Evolutionary conservation across 352 stramenopile species (phyloP), one percentile per base, ranked within the genome.

Genomic region (Halophytophthora batemanensis): DNA sequence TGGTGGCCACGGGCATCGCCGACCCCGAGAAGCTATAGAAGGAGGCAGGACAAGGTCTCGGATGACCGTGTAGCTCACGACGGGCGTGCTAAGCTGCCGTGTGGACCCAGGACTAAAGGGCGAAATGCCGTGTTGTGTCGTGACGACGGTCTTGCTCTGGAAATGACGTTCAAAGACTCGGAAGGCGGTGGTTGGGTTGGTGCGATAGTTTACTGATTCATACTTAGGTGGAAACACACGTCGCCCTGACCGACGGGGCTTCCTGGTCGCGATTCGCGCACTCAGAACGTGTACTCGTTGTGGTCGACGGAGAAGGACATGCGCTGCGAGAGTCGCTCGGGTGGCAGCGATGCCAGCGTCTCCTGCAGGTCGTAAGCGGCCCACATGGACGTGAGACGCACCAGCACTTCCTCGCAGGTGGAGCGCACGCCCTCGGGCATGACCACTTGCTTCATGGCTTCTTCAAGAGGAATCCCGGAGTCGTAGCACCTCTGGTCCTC

Each of bases 1-100:
- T 95, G 38, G 79, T 96, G 17, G 84, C 87, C 38, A 95, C 86
- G 29, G 83, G 84, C 51, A 95, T 96, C 56, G 59, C 77, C n/a
- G 83, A 90, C 56, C 69, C 67, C 10, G 76, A 88, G 33, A 90
- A 86, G 55, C 82, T 87, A 68, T 89, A 88, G 64, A 69, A 54
- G 11, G n/a, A 23, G 34, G 6, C 22, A 14, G 19, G n/a, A n/a
- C n/a, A n/a, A n/a, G n/a, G n/a, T n/a, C n/a, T n/a, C 25, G 43
- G 33, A 43, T 28, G 39, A 39, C 50, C 25, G 11, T n/a, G 17
- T 35, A 34, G 10, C 19, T 25, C 33, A 38, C 18, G n/a, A 35
- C 35, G 37, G 41, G 29, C n/a, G 17, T 21, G 45, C 45, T 44
- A 6, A 36, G 46, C 36, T 15, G 17, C 42, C 35, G 45, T 28